These are phyloP conservation scores for Leptodermis oblonga DNA, from an alignment of 257 asterid genomes.

Conservation along the genomic window DNA sequence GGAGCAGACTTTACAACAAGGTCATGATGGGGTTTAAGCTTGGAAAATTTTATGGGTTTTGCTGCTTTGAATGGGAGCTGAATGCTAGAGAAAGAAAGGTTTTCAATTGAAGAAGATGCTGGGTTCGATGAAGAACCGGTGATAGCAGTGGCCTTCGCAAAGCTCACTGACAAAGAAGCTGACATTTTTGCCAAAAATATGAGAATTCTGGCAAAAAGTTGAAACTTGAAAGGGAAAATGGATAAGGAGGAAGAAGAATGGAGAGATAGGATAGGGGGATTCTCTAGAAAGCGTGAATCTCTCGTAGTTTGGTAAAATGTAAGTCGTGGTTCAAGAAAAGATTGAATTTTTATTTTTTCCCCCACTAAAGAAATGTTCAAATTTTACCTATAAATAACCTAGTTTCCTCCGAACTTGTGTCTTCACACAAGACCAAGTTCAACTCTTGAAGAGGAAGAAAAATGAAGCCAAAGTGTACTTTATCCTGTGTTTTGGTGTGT, in stretches of 20 bases:
- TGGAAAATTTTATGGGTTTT: slow-evolving; percentile 9
- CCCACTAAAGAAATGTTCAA: no score
- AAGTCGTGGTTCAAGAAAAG: neutral
- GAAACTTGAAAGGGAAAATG: neutral
- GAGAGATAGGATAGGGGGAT: neutral
- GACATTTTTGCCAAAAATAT: slow-evolving; percentile 34
- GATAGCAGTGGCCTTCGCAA: slow-evolving; percentile 37
- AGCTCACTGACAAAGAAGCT: slow-evolving; percentile 45
- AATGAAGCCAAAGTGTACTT: no score
- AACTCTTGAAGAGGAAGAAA: no score
- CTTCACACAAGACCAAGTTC: no score
- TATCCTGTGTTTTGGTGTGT: no score
- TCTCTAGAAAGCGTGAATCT: neutral
- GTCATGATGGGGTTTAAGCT: neutral
- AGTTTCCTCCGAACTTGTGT: no score
- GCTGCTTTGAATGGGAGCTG: slow-evolving; percentile 12
- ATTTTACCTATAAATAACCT: no score
- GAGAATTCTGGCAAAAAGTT: neutral
- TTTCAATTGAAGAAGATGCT: slow-evolving; percentile 21
- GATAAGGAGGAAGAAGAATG: neutral
- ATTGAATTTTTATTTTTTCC: no score
- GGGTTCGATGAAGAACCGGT: slow-evolving; percentile 22
- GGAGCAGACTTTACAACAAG: neutral
- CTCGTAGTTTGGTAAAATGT: neutral
- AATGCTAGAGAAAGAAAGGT: slow-evolving; percentile 14